Evolutionary conservation across 2,329 filamentous ascomycete species (phyloP), one percentile per base, ranked within the genome.

Genomic region (Boeremia exigua): DNA sequence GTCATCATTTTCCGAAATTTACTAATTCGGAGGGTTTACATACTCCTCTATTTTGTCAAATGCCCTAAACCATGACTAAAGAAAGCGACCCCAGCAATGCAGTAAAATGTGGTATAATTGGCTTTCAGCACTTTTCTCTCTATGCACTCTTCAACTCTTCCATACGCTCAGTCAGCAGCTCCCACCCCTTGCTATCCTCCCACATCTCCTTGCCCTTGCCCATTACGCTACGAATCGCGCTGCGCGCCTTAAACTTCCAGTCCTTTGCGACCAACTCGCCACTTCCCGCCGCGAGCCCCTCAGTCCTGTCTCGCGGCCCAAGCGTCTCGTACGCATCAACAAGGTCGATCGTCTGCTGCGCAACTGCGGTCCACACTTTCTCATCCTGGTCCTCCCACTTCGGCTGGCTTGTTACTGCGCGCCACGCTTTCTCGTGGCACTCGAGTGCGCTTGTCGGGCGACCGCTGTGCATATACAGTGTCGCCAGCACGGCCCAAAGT

Each of bases 181-280:
- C 80, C 88, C 87, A 95, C 27, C 85, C 89, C 36, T 82, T 79
- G 28, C 81, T 90, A 10, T 85, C 92, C 76, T 96, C 92, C 92
- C 93, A 97, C 11, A 76, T 83, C 68, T 91, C 89, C 78, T 86
- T 93, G 0, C 85, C 93, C 70, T 90, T 89, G 0, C 92, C 89
- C 82, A 96, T 83, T 6, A 98, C 88, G 47, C 90, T 92, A 49
- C 92, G 82, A 2, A 96, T 82, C 10, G 93, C 93, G 73, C 86
- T 96, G 66, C 91, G 83, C 0, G 91, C 91, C 83, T 96, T 98
- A 61, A 90, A 90, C 74, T 86, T 90, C 95, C 95, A 99, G 68
- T 88, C 88, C 55, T 83, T 84, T 2, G 91, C 91, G 2, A 97
- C 87, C 28, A 86, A 70, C 59, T 87, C 86, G 0, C 81, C 80